These are phyloP conservation scores for Linum usitatissimum DNA, from an alignment of 345 rosid genomes.

Conservation along the genomic window DNA sequence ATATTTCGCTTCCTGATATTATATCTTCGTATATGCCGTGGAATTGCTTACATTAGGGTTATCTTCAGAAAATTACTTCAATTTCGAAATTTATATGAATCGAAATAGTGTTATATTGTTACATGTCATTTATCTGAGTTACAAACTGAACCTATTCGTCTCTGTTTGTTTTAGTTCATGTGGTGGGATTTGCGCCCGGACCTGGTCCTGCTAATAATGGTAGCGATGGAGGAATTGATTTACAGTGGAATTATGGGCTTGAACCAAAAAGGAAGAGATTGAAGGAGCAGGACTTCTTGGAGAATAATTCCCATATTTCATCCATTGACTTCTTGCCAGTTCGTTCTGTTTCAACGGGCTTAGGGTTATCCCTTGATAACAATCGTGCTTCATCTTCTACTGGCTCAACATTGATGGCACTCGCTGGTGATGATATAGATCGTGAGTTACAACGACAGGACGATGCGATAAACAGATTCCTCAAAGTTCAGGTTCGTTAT, in stretches of 20 bases:
- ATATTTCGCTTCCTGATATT: not conserved
- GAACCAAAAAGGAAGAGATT: conserved; percentile 47
- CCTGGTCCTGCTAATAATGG: conserved; percentile 31
- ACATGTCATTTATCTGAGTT: not conserved
- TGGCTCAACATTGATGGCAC: conserved; percentile 52
- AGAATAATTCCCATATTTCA: conserved; percentile 64
- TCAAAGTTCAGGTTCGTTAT: conserved; percentile 54
- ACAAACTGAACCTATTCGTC: not conserved
- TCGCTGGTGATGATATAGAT: conserved; percentile 55
- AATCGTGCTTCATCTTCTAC: conserved; percentile 43
- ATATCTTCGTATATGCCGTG: not conserved
- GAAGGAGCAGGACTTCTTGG: conserved; percentile 62
- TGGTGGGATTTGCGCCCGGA: conserved; percentile 70
- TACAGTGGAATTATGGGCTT: conserved; percentile 48
- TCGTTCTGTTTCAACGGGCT: conserved; percentile 70
- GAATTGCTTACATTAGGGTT: not conserved
- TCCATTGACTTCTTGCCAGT: conserved; percentile 60
- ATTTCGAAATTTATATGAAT: not conserved
- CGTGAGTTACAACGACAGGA: conserved; percentile 54
- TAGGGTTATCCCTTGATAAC: conserved; percentile 72
- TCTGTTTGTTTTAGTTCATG: conserved; percentile 46
- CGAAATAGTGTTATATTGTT: not conserved
- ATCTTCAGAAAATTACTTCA: not conserved
- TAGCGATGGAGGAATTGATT: conserved; percentile 39
- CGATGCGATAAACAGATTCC: conserved; percentile 58